These are phyloP conservation scores for Amorphotheca resinae DNA, from an alignment of 495 filamentous ascomycete genomes.

Conservation along the genomic window DNA sequence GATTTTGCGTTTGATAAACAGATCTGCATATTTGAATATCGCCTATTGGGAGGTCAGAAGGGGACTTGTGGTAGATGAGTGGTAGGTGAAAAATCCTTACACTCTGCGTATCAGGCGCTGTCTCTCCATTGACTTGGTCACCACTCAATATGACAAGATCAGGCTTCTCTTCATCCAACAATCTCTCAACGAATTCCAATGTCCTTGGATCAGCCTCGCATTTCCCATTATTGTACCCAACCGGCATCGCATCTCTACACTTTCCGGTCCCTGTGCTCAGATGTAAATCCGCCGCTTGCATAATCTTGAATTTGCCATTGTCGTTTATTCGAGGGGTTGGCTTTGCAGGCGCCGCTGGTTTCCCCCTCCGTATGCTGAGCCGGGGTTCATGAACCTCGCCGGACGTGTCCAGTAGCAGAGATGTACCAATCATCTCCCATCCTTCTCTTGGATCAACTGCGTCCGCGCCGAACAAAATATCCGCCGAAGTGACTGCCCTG, in stretches of 20 bases:
- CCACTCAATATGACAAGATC: conserved; percentile 84
- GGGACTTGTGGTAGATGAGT: not conserved
- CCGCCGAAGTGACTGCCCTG: conserved; percentile 66
- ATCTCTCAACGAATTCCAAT: conserved; percentile 69
- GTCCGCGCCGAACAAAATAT: conserved; percentile 88
- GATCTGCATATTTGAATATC: conserved; percentile 83
- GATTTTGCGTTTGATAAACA: conserved; percentile 74
- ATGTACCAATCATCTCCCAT: conserved; percentile 64
- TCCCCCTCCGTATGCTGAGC: conserved; percentile 64
- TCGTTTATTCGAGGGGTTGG: conserved; percentile 65
- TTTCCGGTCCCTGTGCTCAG: conserved; percentile 74
- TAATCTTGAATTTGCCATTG: conserved; percentile 92
- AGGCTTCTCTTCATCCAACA: conserved; percentile 81
- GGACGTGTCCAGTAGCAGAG: conserved; percentile 51
- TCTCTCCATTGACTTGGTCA: conserved; percentile 92
- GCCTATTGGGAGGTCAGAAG: conserved; percentile 32
- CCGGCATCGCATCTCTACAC: conserved; percentile 75
- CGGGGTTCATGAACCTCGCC: conserved; percentile 53
- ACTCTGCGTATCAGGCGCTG: conserved; percentile 79
- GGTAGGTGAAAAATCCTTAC: conserved; percentile 23
- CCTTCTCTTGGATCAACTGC: conserved; percentile 76
- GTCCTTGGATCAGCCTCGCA: conserved; percentile 90
- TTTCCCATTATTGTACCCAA: conserved; percentile 52
- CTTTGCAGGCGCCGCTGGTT: conserved; percentile 41
- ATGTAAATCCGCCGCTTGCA: conserved; percentile 88